These are phyloP conservation scores for Hygrophila difformis DNA, from an alignment of 257 asterid genomes.

Conservation along the genomic window DNA sequence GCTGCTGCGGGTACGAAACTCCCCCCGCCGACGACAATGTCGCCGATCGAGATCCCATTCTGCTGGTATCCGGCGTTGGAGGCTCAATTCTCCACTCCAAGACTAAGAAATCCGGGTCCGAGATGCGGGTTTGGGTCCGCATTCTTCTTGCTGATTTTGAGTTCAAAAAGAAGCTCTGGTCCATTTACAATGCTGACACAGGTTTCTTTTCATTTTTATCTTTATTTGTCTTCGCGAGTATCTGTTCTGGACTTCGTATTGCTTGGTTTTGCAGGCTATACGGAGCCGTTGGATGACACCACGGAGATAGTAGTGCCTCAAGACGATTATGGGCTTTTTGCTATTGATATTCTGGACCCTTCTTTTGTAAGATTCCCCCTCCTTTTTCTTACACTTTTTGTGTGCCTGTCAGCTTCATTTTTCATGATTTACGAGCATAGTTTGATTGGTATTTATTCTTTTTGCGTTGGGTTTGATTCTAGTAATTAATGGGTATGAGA, in stretches of 20 bases:
- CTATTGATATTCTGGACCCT: slow-evolving; percentile 96
- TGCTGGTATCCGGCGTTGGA: slow-evolving; percentile 62
- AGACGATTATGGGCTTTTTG: slow-evolving; percentile 94
- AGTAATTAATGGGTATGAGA: too few relatives aligned
- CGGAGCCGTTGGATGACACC: slow-evolving; percentile 65
- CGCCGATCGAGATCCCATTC: slow-evolving; percentile 65
- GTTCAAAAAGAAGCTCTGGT: slow-evolving; percentile 74
- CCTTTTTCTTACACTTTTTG: neutral
- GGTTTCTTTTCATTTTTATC: slow-evolving; percentile 1
- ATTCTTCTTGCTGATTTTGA: slow-evolving; percentile 66
- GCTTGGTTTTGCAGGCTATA: slow-evolving; percentile 48
- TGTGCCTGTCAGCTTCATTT: neutral
- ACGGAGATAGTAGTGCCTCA: slow-evolving; percentile 72
- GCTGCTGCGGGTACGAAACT: slow-evolving; percentile 30
- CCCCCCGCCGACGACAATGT: slow-evolving; percentile 21
- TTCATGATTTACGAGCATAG: neutral
- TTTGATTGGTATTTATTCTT: neutral
- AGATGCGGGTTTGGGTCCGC: slow-evolving; percentile 89
- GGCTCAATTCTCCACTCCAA: slow-evolving; percentile 76
- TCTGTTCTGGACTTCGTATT: neutral
- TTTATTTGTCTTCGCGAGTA: neutral
- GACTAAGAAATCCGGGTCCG: slow-evolving; percentile 50
- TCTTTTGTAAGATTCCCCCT: slow-evolving; percentile 42
- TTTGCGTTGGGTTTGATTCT: too few relatives aligned
- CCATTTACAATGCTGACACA: slow-evolving; percentile 64